Evolutionary conservation across 73 alveolate species (phyloP).

Genomic region (Paraurostyla sp.): DNA sequence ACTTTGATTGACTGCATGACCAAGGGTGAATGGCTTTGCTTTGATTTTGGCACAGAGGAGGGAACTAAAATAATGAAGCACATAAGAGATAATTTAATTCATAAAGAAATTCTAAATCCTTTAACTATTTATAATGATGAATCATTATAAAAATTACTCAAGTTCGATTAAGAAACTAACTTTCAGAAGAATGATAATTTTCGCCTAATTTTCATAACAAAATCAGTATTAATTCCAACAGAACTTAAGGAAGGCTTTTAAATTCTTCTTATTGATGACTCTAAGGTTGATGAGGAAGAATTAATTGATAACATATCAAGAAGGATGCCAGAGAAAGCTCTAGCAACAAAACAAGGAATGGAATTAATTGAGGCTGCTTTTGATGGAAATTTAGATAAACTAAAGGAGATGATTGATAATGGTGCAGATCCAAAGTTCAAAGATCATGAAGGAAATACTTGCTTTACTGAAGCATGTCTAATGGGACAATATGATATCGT

Average conservation of each 20-base stretch:
- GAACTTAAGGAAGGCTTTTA: background rate
- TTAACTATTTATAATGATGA: background rate
- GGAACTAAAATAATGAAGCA: background rate
- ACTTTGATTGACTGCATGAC: slow-evolving; percentile 3
- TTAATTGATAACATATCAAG: background rate
- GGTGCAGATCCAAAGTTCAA: slow-evolving; percentile 83
- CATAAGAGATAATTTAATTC: background rate
- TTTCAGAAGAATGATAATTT: slow-evolving; percentile 25
- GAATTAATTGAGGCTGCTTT: slow-evolving; percentile 80
- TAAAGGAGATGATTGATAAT: slow-evolving; percentile 74
- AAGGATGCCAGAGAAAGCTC: slow-evolving; percentile 4
- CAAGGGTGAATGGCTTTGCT: slow-evolving; percentile 6
- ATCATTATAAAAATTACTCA: background rate
- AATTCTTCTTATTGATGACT: slow-evolving; percentile 1
- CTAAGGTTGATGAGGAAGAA: slow-evolving; percentile 11
- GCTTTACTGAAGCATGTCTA: slow-evolving; percentile 81
- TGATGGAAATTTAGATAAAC: slow-evolving; percentile 83
- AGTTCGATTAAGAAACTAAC: background rate
- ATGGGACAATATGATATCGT: slow-evolving; percentile 61
- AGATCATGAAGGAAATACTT: slow-evolving; percentile 75
- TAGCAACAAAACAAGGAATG: background rate
- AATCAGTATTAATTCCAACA: slow-evolving; percentile 1
- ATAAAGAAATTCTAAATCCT: background rate
- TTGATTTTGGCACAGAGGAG: background rate
- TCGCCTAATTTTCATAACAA: slow-evolving; percentile 28